phyloP scores from a whole-genome alignment of 768 basidiomycete species.

The Mycena metata region DNA sequence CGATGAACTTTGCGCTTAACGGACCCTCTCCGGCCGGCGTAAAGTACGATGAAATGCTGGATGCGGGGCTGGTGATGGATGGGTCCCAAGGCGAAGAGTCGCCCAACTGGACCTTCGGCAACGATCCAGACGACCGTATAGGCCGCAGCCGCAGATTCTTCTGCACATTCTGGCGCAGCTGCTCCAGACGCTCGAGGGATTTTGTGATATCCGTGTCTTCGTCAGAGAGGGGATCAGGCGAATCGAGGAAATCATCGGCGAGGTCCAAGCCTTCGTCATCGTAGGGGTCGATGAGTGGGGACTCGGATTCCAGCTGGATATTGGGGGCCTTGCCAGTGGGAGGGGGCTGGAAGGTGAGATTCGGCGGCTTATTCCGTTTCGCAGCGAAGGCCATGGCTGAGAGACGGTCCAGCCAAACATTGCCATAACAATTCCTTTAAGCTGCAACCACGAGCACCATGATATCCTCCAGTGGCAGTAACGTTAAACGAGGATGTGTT shows the following conservation, averaged over 20 bases:
- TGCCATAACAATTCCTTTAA: too few species aligned
- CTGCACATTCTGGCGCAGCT: slow-evolving; percentile 78
- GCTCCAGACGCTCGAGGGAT: slow-evolving; percentile 76
- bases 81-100: slow-evolving; percentile 36
- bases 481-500: too few species aligned
- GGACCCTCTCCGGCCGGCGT: slow-evolving; percentile 40
- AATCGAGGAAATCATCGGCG: slow-evolving; percentile 50
- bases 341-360: slow-evolving; percentile 60
- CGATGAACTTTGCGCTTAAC: slow-evolving; percentile 46
- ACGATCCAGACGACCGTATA: slow-evolving; percentile 70
- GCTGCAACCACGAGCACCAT: too few species aligned
- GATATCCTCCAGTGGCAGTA: too few species aligned
- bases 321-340: slow-evolving; percentile 33
- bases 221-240: slow-evolving; percentile 50
- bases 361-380: slow-evolving; percentile 66
- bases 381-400: slow-evolving; percentile 29
- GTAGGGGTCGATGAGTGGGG: slow-evolving; percentile 53
- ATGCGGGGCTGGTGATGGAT: slow-evolving; percentile 35
- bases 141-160: slow-evolving; percentile 85
- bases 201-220: slow-evolving; percentile 74
- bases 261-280: slow-evolving; percentile 51
- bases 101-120: slow-evolving; percentile 60
- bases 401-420: slow-evolving; percentile 10
- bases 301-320: slow-evolving; percentile 56
- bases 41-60: slow-evolving; percentile 35